Evolutionary conservation across 1,139 yeast species (phyloP), one percentile per base, ranked within the genome.

Genomic region (Yamadazyma sp.): DNA sequence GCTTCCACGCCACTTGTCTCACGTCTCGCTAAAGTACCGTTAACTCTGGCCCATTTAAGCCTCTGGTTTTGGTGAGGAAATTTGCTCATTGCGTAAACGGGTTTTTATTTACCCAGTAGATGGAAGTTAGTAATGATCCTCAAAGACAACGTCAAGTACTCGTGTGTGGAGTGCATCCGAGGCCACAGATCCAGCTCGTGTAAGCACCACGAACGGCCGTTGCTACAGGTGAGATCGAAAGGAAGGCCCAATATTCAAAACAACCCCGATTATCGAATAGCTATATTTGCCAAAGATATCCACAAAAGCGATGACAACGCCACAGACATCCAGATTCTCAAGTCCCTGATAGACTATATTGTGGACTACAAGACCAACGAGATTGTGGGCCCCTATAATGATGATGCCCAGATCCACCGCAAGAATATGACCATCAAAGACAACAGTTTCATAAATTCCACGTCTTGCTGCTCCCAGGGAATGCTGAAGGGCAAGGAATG

Each of bases 161-260:
- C 96, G n/a, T 92, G 96, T 59, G 77, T 81, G 43, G 84, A 82
- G 53, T 92, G 98, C 57, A 88, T 92, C 29, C 70, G 97, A 31
- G 97, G 97, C 15, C 98, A 92, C 57, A 65, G 98, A 31, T 86
- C 96, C 3, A 82, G 94, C 3, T 79, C 83, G 40, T 92, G 98
- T 59, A 78, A 78, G 42, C 98, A 92, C 59, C 79, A 85, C 33
- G 71, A 76, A 36, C 70, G 96, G 35, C 89, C 94, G 25, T 66
- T 90, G 28, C 80, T 88, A 15, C 88, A 87, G 51, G 96, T 90
- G n/a, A 71, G 96, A 30, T 78, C 87, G 25, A 76, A 95, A 43
- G 97, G 97, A 0, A 66, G 97, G 35, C 97, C 96, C 0, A 70
- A 69, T 33, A 68, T 69, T 4, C 70, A 66, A 40, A 73, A 72